phyloP scores from a whole-genome alignment of 257 asterid species.

The Petrea volubilis region DNA sequence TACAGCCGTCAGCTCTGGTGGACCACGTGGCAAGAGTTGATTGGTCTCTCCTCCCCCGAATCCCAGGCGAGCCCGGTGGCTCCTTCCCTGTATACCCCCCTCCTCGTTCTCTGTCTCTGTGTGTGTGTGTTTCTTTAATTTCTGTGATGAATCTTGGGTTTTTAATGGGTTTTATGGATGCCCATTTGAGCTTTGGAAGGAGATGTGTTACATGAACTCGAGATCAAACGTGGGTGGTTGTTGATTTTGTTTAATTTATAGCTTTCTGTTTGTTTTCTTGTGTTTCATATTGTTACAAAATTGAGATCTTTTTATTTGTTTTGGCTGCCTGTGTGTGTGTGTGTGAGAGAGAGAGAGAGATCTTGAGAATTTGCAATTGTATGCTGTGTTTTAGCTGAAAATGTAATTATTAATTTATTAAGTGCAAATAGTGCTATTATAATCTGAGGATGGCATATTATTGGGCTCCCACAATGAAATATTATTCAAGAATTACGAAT shows the following conservation, averaged over 20 bases:
- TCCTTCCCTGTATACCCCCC: constrained; percentile 71
- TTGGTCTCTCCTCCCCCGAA: constrained; percentile 59
- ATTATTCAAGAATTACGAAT: not conserved
- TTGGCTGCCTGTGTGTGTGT: not conserved
- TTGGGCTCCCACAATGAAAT: not conserved
- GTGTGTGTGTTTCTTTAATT: constrained; percentile 7
- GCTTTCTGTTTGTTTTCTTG: not conserved
- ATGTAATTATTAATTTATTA: not conserved
- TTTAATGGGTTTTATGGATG: constrained; percentile 5
- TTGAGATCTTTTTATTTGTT: constrained; percentile 10
- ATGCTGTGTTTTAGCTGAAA: not conserved
- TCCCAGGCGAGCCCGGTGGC: constrained; percentile 70
- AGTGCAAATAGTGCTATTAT: not conserved
- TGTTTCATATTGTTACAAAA: constrained; percentile 22
- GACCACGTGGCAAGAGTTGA: constrained; percentile 67
- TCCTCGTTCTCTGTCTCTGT: not conserved
- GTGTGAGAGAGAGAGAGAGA: too few relatives aligned
- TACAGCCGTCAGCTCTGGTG: constrained; percentile 66
- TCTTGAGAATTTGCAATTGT: constrained; percentile 4
- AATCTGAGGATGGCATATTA: not conserved
- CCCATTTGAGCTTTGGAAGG: not conserved
- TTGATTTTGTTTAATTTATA: not conserved
- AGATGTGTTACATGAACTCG: not conserved
- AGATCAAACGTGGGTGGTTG: too few relatives aligned
- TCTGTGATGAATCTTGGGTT: constrained; percentile 4